Conservation (phyloP, 768 basidiomycete genomes). For the Rhizopogon roseolus region DNA sequence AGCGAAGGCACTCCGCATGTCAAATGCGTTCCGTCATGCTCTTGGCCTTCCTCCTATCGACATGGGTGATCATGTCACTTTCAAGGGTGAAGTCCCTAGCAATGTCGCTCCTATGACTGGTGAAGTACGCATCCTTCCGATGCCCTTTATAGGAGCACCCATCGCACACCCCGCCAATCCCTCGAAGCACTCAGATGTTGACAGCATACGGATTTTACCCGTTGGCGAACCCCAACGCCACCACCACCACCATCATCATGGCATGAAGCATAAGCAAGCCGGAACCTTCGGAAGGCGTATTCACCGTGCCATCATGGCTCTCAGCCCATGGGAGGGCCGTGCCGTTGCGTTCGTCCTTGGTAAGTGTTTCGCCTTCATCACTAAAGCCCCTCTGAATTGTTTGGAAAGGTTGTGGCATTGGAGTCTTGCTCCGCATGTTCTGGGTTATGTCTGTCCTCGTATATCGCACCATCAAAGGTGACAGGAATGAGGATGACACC, state of each 20-base stretch:
- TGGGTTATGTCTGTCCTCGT: conserved; percentile 65
- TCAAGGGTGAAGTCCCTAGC: conserved; percentile 3
- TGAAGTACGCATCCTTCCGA: conserved; percentile 26
- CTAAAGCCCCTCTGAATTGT: background rate
- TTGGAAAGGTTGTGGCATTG: conserved; percentile 69
- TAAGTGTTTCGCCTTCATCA: conserved; percentile 23
- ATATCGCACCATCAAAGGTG: conserved; percentile 50
- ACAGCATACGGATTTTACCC: too few species aligned
- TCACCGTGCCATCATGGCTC: conserved; percentile 57
- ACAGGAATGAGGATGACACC: conserved; percentile 34
- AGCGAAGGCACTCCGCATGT: conserved; percentile 46
- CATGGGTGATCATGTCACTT: conserved; percentile 2
- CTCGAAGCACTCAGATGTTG: background rate
- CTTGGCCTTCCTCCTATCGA: conserved; percentile 52
- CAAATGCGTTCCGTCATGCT: conserved; percentile 50
- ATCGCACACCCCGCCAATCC: conserved; percentile 3
- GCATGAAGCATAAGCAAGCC: conserved; percentile 11
- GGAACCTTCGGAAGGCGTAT: conserved; percentile 55
- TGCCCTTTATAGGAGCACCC: conserved; percentile 27
- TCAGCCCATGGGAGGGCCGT: conserved; percentile 81
- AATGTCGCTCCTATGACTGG: conserved; percentile 14
- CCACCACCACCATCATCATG: conserved; percentile 20
- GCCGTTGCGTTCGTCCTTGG: conserved; percentile 82
- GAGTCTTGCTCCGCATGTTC: conserved; percentile 77
- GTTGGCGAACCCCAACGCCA: conserved; percentile 12